Evolutionary conservation across 2,329 filamentous ascomycete species (phyloP), one percentile per base, ranked within the genome.

Genomic region (Cytospora leucostoma): DNA sequence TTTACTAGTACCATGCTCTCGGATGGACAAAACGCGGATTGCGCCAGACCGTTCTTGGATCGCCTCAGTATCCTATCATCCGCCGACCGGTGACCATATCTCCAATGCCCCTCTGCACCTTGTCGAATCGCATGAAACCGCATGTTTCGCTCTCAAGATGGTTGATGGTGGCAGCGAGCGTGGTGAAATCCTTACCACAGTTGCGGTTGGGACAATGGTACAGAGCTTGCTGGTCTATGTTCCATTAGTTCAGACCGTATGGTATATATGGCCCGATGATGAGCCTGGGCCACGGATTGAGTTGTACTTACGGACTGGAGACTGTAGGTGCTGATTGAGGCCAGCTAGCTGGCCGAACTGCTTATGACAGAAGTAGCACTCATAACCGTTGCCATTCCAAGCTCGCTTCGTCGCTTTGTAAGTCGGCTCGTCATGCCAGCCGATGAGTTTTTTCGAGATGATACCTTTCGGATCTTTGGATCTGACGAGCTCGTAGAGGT

Each of bases 281-380:
- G 19, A 32, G 19, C 27, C 27, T 27, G 27, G 27, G 4, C 2
- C 2, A 50, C 7, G 37, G 7, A 15, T 8, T 35, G n/a, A 3
- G 47, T 78, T 61, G 65, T 37, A 77, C 74, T 78, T 75, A 75
- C 86, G 84, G 0, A 69, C 72, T 0, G 80, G 75, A 0, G 85
- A 88, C 47, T 77, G 78, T 1, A 88, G 70, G 67, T 89, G 85
- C 59, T 79, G 74, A 55, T 83, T 82, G 3, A 88, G 75, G 0
- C 68, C 68, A 0, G 50, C 13, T 0, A 76, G 59, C 0, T 56
- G 62, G 0, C 33, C 58, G 65, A 85, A 88, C 0, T 68, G 34
- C 11, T 73, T 71, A 27, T 79, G 71, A 68, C 86, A 89, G 4
- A 88, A 65, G 64, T 82, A 82, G 73, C 84, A 88, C 67, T 82